Conservation (phyloP, 1,139 yeast genomes). For the Saccharomyces hybrid region DNA sequence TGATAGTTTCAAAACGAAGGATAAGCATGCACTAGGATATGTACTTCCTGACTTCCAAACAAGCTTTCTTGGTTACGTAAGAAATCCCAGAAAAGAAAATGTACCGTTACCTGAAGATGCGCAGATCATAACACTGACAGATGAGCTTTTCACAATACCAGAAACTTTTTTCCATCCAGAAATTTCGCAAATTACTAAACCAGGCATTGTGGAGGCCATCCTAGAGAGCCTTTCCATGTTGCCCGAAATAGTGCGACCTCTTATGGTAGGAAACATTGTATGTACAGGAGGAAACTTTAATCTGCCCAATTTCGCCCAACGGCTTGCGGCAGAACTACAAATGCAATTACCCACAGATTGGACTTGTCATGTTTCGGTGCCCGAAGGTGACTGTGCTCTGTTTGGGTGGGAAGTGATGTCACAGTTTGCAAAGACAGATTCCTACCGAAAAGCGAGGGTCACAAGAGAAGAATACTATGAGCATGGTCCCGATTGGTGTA, state of each 20-base stretch:
- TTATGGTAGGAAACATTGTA: conserved; percentile 71
- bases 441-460: conserved; percentile 50
- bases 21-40: conserved; percentile 48
- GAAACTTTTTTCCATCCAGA: conserved; percentile 86
- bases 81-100: conserved; percentile 32
- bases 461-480: conserved; percentile 77
- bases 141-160: conserved; percentile 83
- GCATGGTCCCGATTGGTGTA: conserved; percentile 70
- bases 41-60: conserved; percentile 84
- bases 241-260: conserved; percentile 69
- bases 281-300: conserved; percentile 79
- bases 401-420: conserved; percentile 55
- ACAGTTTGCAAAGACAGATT: conserved; percentile 44
- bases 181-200: conserved; percentile 65
- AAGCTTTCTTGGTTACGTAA: conserved; percentile 59
- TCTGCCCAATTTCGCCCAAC: conserved; percentile 55
- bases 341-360: conserved; percentile 63
- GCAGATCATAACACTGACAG: conserved; percentile 62
- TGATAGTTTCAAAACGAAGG: conserved; percentile 42
- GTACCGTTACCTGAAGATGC: conserved; percentile 38
- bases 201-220: conserved; percentile 66
- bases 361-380: conserved; percentile 47
- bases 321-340: conserved; percentile 55
- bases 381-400: conserved; percentile 36
- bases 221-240: conserved; percentile 62